phyloP scores from a whole-genome alignment of 441 rosid genomes.

The Pelargonium cotyledonis region DNA sequence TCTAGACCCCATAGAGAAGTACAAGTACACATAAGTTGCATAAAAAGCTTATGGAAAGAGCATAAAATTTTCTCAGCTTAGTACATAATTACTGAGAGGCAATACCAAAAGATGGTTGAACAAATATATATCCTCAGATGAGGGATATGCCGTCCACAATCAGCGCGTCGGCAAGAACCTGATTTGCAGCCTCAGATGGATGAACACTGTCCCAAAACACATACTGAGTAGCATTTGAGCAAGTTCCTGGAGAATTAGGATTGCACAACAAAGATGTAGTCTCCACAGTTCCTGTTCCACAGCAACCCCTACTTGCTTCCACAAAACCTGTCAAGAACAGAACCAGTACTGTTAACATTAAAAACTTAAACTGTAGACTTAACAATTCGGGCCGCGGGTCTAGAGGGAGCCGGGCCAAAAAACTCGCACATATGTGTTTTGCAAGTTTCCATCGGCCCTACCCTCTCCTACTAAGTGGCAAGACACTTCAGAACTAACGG shows the following conservation, averaged over 20 bases:
- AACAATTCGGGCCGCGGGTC: too few species aligned
- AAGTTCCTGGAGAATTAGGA: slow-evolving; percentile 60
- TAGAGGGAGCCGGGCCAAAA: too few species aligned
- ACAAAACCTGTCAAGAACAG: slow-evolving; percentile 46
- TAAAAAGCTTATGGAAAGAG: not conserved
- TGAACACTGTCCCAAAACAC: slow-evolving; percentile 93
- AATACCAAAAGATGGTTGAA: too few species aligned
- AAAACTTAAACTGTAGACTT: too few species aligned
- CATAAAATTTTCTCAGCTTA: not conserved
- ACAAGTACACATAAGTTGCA: not conserved
- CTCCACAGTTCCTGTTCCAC: slow-evolving; percentile 79
- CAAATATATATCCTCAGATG: slow-evolving; percentile 21
- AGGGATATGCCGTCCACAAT: slow-evolving; percentile 58
- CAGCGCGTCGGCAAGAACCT: slow-evolving; percentile 64
- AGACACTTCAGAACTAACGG: too few species aligned
- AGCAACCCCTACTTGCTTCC: slow-evolving; percentile 81
- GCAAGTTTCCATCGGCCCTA: too few species aligned
- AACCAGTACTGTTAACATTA: too few species aligned
- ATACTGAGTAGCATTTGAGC: slow-evolving; percentile 71
- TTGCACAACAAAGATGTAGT: slow-evolving; percentile 71
- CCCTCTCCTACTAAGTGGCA: too few species aligned
- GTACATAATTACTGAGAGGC: too few species aligned
- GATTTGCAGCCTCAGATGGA: slow-evolving; percentile 84
- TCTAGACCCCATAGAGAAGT: too few species aligned
- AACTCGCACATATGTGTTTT: too few species aligned